Evolutionary conservation across 2,329 filamentous ascomycete genomes (phyloP), one percentile per base, ranked within the genome.

Genomic region (Penicillium vulpinum): DNA sequence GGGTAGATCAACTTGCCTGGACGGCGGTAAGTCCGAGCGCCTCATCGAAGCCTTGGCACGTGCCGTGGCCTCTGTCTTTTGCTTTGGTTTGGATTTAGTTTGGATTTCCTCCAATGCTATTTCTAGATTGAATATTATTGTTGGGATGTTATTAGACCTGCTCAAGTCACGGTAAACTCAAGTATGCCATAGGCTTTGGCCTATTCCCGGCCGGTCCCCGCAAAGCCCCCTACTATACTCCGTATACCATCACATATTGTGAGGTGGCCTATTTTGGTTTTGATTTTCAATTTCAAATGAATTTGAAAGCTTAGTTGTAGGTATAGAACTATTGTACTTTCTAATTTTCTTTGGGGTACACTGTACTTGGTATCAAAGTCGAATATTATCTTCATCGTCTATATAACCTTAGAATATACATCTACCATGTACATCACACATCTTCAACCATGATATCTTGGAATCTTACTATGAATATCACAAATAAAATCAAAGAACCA

Each of bases 21-120:
- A 47, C 52, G 59, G 60, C 62, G 62, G 62, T 61, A 61, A 62
- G 58, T 54, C 59, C 50, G 43, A 56, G 54, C 54, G 51, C 48
- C 56, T 47, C 51, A 47, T 53, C 26, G 29, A 36, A 39, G 33
- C 29, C 47, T 56, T 56, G 48, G 54, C 54, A 55, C 45, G 44
- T 54, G 44, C 44, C 43, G 51, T 49, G 35, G 33, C 49, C 49
- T 51, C 31, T 35, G 24, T 49, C 21, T 15, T 50, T 39, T 13
- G 24, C 2, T 10, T 45, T 51, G 4, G 29, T 18, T 44, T 51
- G n/a, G 21, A 2, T n/a, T 43, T 31, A 36, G 22, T 35, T 45
- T 40, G 13, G 10, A 8, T 22, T 33, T n/a, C n/a, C n/a, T n/a
- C n/a, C n/a, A n/a, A n/a, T n/a, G n/a, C n/a, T 28, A 11, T 39